A percentile compares a stretch with the other conserved stretches of the same genome.
Conservation (phyloP, 768 basidiomycete species). For the Clitopilus passeckerianus region DNA sequence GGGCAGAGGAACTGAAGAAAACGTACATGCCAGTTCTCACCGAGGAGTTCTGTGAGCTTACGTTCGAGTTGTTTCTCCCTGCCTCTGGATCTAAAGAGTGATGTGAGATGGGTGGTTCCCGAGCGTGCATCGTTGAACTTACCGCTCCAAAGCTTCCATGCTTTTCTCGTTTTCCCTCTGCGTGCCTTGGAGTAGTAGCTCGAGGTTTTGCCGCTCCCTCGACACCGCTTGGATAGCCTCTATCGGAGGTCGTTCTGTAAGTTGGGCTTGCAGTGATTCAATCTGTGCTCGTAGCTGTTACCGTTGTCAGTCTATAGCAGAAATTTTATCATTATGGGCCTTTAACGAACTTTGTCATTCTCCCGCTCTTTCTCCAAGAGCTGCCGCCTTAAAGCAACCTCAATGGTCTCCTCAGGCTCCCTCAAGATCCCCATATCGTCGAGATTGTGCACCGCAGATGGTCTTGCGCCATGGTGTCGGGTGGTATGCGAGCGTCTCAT, state of each 20-base stretch:
- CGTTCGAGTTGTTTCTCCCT: slow-evolving; percentile 76
- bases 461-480: slow-evolving; percentile 42
- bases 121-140: not conserved
- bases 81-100: slow-evolving; percentile 42
- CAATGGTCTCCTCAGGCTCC: slow-evolving; percentile 54
- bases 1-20: not conserved
- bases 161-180: slow-evolving; percentile 83
- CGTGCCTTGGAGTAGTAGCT: slow-evolving; percentile 72
- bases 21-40: slow-evolving; percentile 80
- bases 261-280: slow-evolving; percentile 57
- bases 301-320: not conserved
- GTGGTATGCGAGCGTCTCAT: slow-evolving; percentile 68
- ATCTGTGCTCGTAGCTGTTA: slow-evolving; percentile 61
- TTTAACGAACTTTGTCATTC: slow-evolving; percentile 57
- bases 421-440: slow-evolving; percentile 60
- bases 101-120: not conserved
- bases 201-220: slow-evolving; percentile 72
- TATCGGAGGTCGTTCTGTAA: slow-evolving; percentile 62
- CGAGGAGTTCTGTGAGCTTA: slow-evolving; percentile 63
- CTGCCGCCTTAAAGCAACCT: slow-evolving; percentile 59
- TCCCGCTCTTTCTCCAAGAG: slow-evolving; percentile 66
- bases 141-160: slow-evolving; percentile 72
- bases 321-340: not conserved
- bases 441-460: slow-evolving; percentile 42
- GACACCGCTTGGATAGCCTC: slow-evolving; percentile 62